Base-by-base conservation (phyloP, 2,329 filamentous ascomycete genomes). In the Fusarium nurragi region DNA sequence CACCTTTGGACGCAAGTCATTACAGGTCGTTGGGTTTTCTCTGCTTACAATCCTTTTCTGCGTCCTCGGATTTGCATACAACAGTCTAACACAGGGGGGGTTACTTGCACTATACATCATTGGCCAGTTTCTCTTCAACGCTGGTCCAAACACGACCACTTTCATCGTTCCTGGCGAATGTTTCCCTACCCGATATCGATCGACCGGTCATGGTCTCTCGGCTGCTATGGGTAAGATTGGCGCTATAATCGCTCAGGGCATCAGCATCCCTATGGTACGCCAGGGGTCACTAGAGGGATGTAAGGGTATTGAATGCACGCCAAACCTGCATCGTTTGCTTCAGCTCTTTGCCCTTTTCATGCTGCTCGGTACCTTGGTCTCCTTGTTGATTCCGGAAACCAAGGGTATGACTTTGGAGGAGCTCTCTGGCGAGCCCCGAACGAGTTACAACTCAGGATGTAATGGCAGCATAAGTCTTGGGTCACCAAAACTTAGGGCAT, bases 321-420 rank as follows among this genome's bases (percentile, higher is more conserved):
- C 83, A 0, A 90, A 89, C 84, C 82, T 94, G 51, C 84, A 91
- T 74, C 87, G 90, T 54, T 84, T 94, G 34, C 88, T 94, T 80
- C 84, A 92, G 74, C 90, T 93, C 34, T 93, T 92, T 75, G 90
- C 90, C 0, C 81, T 92, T 11, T 93, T 94, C 80, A 94, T 93
- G 91, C 81, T 94, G 7, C 83, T 85, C 48, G 92, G 92, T 32
- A 84, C 86, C 43, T 77, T 92, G 43, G 86, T 87, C 4, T 88
- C 88, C 2, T 79, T 93, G 5, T 78, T 94, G n/a, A 88, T 94
- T 21, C 90, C 90, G 0, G 91, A 93, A 78, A 93, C 89, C 0
- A 93, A 90, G 79, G 84, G 89, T 2, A 83, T 87, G 74, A 92
- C 90, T 0, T 80, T 95, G 38, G 92, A 93, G 73, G 85, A 89